Evolutionary conservation across 2,329 filamentous ascomycete species (phyloP), one percentile per base, ranked within the genome.

Genomic region (Rhynchosporium agropyri): DNA sequence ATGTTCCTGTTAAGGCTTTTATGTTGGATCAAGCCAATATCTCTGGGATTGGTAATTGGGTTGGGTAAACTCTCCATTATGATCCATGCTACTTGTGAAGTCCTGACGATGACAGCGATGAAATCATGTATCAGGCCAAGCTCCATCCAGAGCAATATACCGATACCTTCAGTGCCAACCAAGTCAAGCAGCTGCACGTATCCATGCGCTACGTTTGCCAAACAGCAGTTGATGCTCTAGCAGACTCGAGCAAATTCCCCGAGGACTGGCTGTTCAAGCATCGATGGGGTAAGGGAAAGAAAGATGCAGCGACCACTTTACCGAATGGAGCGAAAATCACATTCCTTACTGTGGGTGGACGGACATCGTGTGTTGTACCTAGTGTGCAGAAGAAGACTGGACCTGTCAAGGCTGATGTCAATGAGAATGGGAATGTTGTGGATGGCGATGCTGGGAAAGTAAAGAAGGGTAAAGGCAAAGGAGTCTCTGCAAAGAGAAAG

Each of bases 41-140:
- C 65, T 95, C 90, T 71, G 95, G 95, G 7, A 91, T 99, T 66
- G 95, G 95, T 0, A 98, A 98, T 74, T 99, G 94, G 94, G 94
- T 99, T 60, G 92, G 89, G 78, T 85, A 76, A 68, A 81, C 74
- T 13, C 58, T 36, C 20, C 15, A 20, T 10, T 46, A 31, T 45
- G 29, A n/a, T 12, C 51, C 26, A 28, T 58, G 58, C 56, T 20
- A 20, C 20, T 20, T 20, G 20, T 20, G 20, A 20, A 20, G 20
- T 20, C 20, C 20, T 61, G 40, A 58, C 15, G 31, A 54, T 13
- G 28, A 70, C 58, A 83, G 84, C 0, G 95, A 99, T 73, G 95
- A 99, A 75, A 88, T 97, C 6, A 80, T 99, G 58, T 99, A 93
- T 72, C 89, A 98, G 69, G 90, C 95, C 4, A 87, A 84, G 56